Base-by-base conservation (phyloP, 441 rosid species). In the Corymbia calophylla region DNA sequence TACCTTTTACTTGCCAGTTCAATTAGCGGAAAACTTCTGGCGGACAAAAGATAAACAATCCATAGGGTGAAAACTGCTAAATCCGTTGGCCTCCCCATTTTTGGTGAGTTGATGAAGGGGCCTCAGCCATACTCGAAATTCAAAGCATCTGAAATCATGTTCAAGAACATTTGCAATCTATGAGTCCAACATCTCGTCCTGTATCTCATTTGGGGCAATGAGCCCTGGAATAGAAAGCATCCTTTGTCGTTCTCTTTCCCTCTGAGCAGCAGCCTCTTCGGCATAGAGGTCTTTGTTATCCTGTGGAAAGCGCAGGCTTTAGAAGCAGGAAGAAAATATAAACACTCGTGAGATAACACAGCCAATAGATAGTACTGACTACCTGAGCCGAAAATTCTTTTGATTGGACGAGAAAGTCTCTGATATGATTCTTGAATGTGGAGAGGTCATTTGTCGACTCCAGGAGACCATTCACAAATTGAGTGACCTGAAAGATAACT, bases 151-250 rank as follows among this genome's bases (percentile, higher is more conserved):
- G 73, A 86, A 86, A 89, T 68, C 49, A 55, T 91, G 88, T 86
- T 49, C 56, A 19, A 64, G 70, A 73, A 88, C 91, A 84, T 70
- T 80, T 87, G 87, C 90, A 58, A 87, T 88, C 95, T 95, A 97
- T 1, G 99, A 97, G 91, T 98, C 99, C 90, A 95, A 90, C 99
- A 98, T 98, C 93, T 98, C 99, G 60, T 98, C 99, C 93, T 97
- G 99, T 88, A 97, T 96, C 92, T 98, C 99, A 87, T 95, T 95
- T 17, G 99, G 99, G 89, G 99, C 99, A 64, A 98, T 96, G 86
- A 98, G 96, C 91, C 99, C 99, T 6, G 99, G 99, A 90, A 98
- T 96, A 47, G 97, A 94, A 90, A 97, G 97, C 99, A 98, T 98
- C 91, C 98, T 93, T 93, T 94, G 99, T 86, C 98, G 95, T 93